Evolutionary conservation across 2,329 filamentous ascomycete genomes (phyloP), one percentile per base, ranked within the genome.

Genomic region (Trichoderma arundinaceum): DNA sequence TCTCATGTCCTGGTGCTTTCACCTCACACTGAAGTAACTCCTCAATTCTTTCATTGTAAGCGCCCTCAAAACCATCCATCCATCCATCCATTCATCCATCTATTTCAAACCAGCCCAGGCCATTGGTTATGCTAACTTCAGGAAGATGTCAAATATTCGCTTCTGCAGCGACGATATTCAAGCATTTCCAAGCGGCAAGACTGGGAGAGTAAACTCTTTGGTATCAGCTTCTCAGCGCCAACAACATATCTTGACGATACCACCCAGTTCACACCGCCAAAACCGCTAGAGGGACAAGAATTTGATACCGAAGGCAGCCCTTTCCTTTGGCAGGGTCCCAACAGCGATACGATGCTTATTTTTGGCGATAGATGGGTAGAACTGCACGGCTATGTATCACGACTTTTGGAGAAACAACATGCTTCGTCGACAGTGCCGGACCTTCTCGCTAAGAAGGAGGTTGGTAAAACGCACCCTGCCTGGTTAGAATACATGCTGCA

Each of bases 361-460:
- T 88, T 95, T 64, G 93, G 94, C 49, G 87, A 92, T 54, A 93
- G 90, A 73, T 99, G 95, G 95, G 80, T 86, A 12, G 92, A 96
- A 71, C 84, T 97, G 9, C 93, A 97, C 74, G 85, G 88, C 10
- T 95, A 96, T 71, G 84, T 96, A 2, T 86, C 90, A 10, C 83
- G 85, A 54, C 81, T 88, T 7, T 79, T 94, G 15, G 78, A 82
- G 38, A 74, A 74, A 17, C 79, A 81, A 48, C 76, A 77, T 41
- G 61, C 69, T 0, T 72, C 71, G n/a, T 71, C 77, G 7, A 70
- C 75, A 1, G 72, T 77, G 1, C 78, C 82, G 1, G 70, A 77
- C 0, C 73, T 84, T 7, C 69, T 85, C 17, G 76, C 79, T 6
- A 72, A 80, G 28, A 92, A 91, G 73, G 69, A 83, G 10, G 82